Evolutionary conservation across 495 filamentous ascomycete species (phyloP).

Genomic region (Trichoderma reesei): DNA sequence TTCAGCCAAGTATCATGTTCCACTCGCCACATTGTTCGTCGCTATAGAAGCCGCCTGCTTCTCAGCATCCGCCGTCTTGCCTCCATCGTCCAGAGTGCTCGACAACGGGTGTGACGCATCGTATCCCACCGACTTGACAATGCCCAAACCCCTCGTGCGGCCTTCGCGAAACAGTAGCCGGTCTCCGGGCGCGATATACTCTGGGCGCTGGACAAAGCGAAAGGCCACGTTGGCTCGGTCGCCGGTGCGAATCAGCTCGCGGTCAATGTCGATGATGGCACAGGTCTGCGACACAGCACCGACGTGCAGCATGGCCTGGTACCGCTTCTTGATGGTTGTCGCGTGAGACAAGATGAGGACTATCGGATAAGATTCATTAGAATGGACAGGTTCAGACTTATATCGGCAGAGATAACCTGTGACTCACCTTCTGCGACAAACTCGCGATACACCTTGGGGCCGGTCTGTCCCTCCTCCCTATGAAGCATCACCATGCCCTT

Average conservation of each 20-base stretch:
- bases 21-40: not conserved
- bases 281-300: conserved; percentile 93
- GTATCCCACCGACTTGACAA: conserved; percentile 87
- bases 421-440: conserved; percentile 82
- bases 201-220: conserved; percentile 89
- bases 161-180: conserved; percentile 90
- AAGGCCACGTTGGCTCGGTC: conserved; percentile 90
- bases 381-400: too few relatives aligned
- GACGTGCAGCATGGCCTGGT: conserved; percentile 98
- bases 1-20: not conserved
- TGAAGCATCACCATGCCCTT: conserved; percentile 98
- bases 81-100: not conserved
- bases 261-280: conserved; percentile 93
- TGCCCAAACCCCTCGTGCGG: conserved; percentile 88
- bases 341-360: conserved; percentile 93
- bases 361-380: conserved; percentile 18
- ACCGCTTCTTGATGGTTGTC: conserved; percentile 96
- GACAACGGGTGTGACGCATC: conserved; percentile 36
- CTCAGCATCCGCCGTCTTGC: not conserved
- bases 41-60: not conserved
- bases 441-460: conserved; percentile 77
- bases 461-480: conserved; percentile 57
- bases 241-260: conserved; percentile 88
- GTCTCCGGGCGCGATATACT: conserved; percentile 83
- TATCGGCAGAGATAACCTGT: not conserved